Evolutionary conservation across 2,329 filamentous ascomycete genomes (phyloP), one percentile per base, ranked within the genome.

Genomic region (Talaromyces sp.): DNA sequence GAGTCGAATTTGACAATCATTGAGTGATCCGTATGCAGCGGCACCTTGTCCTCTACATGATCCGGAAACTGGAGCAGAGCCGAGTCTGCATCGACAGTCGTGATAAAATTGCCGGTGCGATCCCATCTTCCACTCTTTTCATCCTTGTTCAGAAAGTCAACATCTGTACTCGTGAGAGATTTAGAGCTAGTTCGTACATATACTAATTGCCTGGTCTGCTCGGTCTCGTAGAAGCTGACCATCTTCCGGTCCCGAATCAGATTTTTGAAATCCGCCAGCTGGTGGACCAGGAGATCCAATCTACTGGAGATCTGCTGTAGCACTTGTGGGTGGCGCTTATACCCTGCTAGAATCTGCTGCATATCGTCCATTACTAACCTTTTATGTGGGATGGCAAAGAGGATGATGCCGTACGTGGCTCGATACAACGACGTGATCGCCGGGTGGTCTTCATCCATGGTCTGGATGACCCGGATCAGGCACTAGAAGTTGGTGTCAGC

Each of bases 151-250:
- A n/a, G 2, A 2, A 5, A 9, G 30, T 27, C 18, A 23, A 16
- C 18, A 16, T 5, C n/a, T n/a, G n/a, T n/a, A n/a, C n/a, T n/a
- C n/a, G n/a, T n/a, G n/a, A 23, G 23, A 23, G 2, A 23, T 23
- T 23, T 23, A n/a, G n/a, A n/a, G n/a, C n/a, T n/a, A n/a, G n/a
- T n/a, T n/a, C 64, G 51, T 66, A 72, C 69, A 47, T 52, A 57
- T 16, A 65, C 51, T 10, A 72, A 52, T 51, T 62, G 61, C 53
- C 61, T 63, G 2, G 69, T 71, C 47, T 69, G 68, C 27, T 62
- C n/a, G 14, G 63, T 69, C 59, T 73, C 70, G 34, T 68, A 73
- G 57, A 73, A 73, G 61, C 66, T 72, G 33, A 70, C 62, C 34
- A 73, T 65, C 57, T 70, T 72, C 1, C 68, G 62, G 44, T 72